phyloP scores from a whole-genome alignment of 305 asterid species.

The Coffea humblotiana region DNA sequence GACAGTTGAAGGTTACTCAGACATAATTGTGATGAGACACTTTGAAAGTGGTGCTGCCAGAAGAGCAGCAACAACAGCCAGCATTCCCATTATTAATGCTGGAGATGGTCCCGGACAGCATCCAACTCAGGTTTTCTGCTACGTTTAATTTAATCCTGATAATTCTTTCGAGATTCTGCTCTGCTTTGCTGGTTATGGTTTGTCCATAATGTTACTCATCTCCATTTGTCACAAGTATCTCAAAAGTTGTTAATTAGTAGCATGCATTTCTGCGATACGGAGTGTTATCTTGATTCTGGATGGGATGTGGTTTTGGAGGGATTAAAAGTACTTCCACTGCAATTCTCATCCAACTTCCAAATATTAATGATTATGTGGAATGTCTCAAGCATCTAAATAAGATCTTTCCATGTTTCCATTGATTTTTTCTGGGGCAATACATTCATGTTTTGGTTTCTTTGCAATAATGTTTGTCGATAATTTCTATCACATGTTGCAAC shows the following conservation, averaged over 20 bases:
- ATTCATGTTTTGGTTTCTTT: neutral
- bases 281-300: neutral
- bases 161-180: neutral
- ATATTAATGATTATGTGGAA: neutral
- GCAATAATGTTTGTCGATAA: neutral
- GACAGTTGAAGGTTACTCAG: slow-evolving; percentile 89
- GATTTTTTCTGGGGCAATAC: neutral
- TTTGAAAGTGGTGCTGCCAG: slow-evolving; percentile 96
- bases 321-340: neutral
- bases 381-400: neutral
- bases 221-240: neutral
- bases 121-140: slow-evolving; percentile 75
- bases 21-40: slow-evolving; percentile 90
- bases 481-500: neutral
- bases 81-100: slow-evolving; percentile 89
- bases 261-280: neutral
- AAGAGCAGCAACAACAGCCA: slow-evolving; percentile 75
- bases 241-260: neutral
- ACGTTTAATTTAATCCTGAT: neutral
- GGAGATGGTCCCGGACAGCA: slow-evolving; percentile 99
- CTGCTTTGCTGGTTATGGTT: neutral
- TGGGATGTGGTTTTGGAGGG: neutral
- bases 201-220: neutral
- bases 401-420: neutral
- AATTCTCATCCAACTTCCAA: neutral